Conservation (phyloP, 2,329 filamentous ascomycete species). For the Ilyonectria robusta region DNA sequence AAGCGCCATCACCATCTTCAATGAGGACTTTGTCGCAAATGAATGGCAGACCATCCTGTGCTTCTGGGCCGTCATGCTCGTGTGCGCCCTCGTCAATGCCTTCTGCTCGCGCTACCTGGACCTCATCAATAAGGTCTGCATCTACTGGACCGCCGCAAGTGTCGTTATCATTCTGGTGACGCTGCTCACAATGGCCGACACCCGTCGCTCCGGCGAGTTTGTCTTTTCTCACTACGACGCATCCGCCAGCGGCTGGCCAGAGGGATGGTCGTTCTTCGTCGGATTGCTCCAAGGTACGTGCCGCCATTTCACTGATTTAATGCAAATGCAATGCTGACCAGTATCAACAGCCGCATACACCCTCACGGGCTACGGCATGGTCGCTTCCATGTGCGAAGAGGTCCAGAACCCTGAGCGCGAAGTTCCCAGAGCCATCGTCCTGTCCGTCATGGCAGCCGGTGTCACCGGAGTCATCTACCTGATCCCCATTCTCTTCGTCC, state of each 20-base stretch:
- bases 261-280: slow-evolving; percentile 72
- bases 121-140: slow-evolving; percentile 77
- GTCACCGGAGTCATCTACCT: slow-evolving; percentile 75
- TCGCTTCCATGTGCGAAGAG: slow-evolving; percentile 70
- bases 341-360: slow-evolving; percentile 53
- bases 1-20: slow-evolving; percentile 76
- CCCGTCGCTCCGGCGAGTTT: slow-evolving; percentile 74
- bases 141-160: slow-evolving; percentile 80
- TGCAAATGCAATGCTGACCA: slow-evolving; percentile 22
- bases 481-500: slow-evolving; percentile 81
- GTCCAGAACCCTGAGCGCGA: slow-evolving; percentile 73
- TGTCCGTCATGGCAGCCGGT: slow-evolving; percentile 75
- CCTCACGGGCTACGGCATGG: slow-evolving; percentile 65
- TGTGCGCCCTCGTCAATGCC: slow-evolving; percentile 77
- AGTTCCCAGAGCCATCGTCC: slow-evolving; percentile 78
- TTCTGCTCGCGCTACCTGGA: slow-evolving; percentile 73
- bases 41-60: slow-evolving; percentile 83
- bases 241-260: slow-evolving; percentile 76
- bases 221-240: slow-evolving; percentile 81
- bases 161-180: slow-evolving; percentile 81
- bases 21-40: slow-evolving; percentile 71
- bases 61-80: slow-evolving; percentile 76
- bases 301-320: slow-evolving; percentile 53
- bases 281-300: slow-evolving; percentile 64
- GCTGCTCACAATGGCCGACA: slow-evolving; percentile 74